These are phyloP conservation scores for Mortierella sp. DNA, from an alignment of 371 early-diverging fungal species.

Conservation along the genomic window DNA sequence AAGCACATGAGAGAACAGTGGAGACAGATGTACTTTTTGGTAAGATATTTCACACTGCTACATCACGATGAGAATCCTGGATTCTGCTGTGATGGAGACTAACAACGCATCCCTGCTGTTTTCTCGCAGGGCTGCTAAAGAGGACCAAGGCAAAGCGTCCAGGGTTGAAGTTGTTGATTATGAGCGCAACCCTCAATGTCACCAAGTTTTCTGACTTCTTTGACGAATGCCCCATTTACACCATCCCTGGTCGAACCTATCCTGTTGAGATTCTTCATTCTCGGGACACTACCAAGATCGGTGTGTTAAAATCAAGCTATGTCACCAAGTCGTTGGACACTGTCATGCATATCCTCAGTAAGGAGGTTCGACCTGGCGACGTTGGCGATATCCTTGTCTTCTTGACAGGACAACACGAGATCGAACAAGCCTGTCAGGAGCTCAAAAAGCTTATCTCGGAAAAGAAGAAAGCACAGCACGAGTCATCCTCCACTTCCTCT, in stretches of 20 bases:
- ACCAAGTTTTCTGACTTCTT: conserved; percentile 79
- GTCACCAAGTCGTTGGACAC: conserved; percentile 79
- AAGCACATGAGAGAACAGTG: conserved; percentile 95
- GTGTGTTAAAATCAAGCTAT: conserved; percentile 72
- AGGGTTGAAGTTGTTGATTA: conserved; percentile 79
- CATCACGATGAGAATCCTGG: no score
- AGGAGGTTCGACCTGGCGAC: conserved; percentile 59
- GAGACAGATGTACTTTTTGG: conserved; percentile 96
- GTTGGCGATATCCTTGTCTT: conserved; percentile 89
- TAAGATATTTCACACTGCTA: background rate
- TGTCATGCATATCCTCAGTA: conserved; percentile 79
- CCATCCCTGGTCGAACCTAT: conserved; percentile 85
- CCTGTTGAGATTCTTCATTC: conserved; percentile 80
- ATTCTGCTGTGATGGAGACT: no score
- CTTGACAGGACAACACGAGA: conserved; percentile 92
- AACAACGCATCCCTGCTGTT: background rate
- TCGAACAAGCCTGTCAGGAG: conserved; percentile 72
- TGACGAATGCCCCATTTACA: conserved; percentile 84
- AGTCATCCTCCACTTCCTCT: conserved; percentile 59
- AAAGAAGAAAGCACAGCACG: conserved; percentile 61
- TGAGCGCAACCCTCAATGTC: conserved; percentile 86
- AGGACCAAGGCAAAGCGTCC: conserved; percentile 46
- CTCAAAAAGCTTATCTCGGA: conserved; percentile 42
- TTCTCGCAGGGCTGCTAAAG: background rate
- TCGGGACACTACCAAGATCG: conserved; percentile 62